Conservation (phyloP, 345 rosid genomes). For the Anacardium occidentale region DNA sequence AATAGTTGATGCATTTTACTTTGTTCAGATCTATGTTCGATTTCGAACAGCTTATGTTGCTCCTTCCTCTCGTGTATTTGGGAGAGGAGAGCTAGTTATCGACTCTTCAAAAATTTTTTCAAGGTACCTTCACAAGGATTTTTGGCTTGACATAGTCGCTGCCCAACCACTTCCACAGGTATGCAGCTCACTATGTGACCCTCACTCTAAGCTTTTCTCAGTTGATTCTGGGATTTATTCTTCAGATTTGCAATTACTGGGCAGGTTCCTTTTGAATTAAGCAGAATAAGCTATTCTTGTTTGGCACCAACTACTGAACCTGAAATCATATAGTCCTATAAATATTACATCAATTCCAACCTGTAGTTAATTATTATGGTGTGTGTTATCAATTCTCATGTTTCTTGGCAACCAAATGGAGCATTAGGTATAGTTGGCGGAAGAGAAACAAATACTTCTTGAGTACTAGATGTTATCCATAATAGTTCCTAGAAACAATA, state of each 20-base stretch:
- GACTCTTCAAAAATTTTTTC: constrained; percentile 44
- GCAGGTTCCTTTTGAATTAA: neutral
- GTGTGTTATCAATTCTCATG: neutral
- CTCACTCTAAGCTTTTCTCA: neutral
- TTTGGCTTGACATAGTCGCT: constrained; percentile 52
- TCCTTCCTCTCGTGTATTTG: constrained; percentile 64
- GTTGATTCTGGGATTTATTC: neutral
- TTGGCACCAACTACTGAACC: neutral
- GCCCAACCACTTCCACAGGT: constrained; percentile 68
- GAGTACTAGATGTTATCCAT: neutral
- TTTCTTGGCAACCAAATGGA: neutral
- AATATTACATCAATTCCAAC: neutral
- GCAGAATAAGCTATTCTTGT: neutral
- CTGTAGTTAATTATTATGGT: neutral
- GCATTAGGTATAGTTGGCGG: neutral
- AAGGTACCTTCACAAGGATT: constrained; percentile 39
- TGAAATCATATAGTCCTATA: neutral
- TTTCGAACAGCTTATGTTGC: constrained; percentile 58
- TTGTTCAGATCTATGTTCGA: constrained; percentile 38
- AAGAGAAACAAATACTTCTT: neutral
- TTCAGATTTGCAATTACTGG: neutral
- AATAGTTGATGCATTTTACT: constrained; percentile 45
- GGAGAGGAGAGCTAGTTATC: constrained; percentile 62
- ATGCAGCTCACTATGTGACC: neutral
- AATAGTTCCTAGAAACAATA: neutral